Evolutionary conservation across 2,329 filamentous ascomycete species (phyloP).

Genomic region (Colletotrichum trifolii): DNA sequence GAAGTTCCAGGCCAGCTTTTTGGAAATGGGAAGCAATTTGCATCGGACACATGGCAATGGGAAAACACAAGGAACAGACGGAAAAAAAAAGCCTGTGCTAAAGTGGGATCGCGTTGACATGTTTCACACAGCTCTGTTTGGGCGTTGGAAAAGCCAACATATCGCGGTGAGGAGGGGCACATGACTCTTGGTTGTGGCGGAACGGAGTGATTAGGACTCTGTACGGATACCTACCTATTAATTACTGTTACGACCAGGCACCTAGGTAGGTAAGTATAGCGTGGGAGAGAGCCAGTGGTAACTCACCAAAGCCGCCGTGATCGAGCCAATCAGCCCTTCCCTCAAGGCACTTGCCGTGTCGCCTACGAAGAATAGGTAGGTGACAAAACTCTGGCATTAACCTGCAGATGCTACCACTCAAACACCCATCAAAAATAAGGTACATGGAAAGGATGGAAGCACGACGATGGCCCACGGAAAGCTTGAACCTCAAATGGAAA

Average conservation of each 20-base stretch:
- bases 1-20: slow-evolving; percentile 7
- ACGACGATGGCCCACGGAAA: neutral
- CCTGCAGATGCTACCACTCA: too few relatives aligned
- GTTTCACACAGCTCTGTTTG: too few relatives aligned
- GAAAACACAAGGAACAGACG: too few relatives aligned
- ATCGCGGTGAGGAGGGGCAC: slow-evolving; percentile 6
- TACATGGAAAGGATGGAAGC: too few relatives aligned
- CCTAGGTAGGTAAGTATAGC: neutral
- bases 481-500: slow-evolving; percentile 6
- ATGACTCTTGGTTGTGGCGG: slow-evolving; percentile 11
- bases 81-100: slow-evolving; percentile 5
- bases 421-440: too few relatives aligned
- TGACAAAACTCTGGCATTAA: too few relatives aligned
- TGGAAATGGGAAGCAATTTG: slow-evolving; percentile 1
- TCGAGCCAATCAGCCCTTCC: neutral
- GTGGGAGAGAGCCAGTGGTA: slow-evolving; percentile 22
- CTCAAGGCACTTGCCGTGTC: too few relatives aligned
- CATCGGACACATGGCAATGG: neutral
- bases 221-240: too few relatives aligned
- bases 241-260: too few relatives aligned
- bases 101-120: neutral
- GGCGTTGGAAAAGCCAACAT: too few relatives aligned
- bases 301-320: slow-evolving; percentile 29
- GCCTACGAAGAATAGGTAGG: too few relatives aligned
- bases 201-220: neutral